A percentile compares a stretch with the other conserved stretches of the same genome.
phyloP scores from a whole-genome alignment of 2,329 filamentous ascomycete species.

The Aureobasidium pullulans region DNA sequence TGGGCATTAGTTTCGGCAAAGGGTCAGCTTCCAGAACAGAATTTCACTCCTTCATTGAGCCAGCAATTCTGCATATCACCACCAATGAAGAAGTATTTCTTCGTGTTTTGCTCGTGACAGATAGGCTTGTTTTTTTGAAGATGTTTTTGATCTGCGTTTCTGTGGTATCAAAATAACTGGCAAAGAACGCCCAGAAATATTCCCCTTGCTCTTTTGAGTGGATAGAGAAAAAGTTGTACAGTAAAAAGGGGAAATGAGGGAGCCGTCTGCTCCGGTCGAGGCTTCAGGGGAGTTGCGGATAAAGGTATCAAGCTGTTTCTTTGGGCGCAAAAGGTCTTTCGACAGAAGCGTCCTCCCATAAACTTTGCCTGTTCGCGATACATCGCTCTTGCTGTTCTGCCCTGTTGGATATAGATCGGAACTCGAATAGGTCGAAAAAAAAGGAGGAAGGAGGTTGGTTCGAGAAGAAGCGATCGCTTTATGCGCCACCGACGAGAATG shows the following conservation, averaged over 20 bases:
- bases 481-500: slow-evolving; percentile 60
- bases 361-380: no score
- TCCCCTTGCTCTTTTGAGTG: background rate
- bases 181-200: background rate
- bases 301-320: background rate
- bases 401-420: background rate
- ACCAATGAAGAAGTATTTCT: background rate
- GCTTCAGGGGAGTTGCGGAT: background rate
- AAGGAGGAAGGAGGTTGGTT: no score
- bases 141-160: background rate
- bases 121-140: background rate
- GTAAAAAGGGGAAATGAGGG: background rate
- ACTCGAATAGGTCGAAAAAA: background rate
- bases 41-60: background rate
- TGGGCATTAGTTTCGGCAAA: background rate
- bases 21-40: background rate
- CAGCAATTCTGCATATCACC: no score
- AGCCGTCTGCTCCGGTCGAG: no score
- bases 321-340: background rate
- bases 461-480: slow-evolving; percentile 22
- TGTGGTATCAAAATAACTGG: slow-evolving; percentile 2
- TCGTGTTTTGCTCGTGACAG: background rate
- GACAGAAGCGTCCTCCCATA: no score
- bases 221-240: background rate
- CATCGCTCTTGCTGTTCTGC: background rate